Evolutionary conservation across 2,329 filamentous ascomycete genomes (phyloP).

Genomic region (Stylonectria norvegica): DNA sequence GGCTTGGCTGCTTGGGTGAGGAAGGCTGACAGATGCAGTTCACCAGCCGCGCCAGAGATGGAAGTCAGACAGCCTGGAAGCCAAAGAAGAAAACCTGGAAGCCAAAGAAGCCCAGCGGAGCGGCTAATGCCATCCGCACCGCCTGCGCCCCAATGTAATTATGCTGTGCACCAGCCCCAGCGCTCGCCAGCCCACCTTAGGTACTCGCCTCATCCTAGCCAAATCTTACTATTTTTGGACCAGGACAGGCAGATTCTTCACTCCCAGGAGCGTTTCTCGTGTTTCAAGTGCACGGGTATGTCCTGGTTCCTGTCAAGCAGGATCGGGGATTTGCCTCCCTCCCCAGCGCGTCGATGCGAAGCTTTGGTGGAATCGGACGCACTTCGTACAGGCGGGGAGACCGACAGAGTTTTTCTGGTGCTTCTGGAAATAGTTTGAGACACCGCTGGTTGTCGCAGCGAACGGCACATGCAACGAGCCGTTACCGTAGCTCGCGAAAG

Average conservation of each 20-base stretch:
- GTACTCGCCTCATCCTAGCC: conserved; percentile 16
- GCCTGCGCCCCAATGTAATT: conserved; percentile 18
- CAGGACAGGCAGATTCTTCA: conserved; percentile 16
- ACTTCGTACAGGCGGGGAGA: not conserved
- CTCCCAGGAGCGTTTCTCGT: conserved; percentile 3
- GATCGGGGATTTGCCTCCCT: not conserved
- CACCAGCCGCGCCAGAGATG: not conserved
- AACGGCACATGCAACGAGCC: no score
- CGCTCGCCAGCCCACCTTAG: conserved; percentile 15
- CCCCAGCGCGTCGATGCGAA: not conserved
- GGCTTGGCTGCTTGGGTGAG: no score
- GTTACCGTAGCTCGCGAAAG: conserved; percentile 3
- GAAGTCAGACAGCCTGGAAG: no score
- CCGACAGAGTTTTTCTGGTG: not conserved
- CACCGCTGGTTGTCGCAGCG: not conserved
- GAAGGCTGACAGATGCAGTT: conserved; percentile 3
- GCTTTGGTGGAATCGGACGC: not conserved
- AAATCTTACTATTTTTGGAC: conserved; percentile 29
- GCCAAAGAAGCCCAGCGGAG: no score
- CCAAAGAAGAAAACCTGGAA: no score
- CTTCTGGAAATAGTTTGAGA: no score
- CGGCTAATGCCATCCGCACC: conserved; percentile 6
- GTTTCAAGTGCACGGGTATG: conserved; percentile 19
- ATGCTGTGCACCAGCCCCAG: conserved; percentile 11
- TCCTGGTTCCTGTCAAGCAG: not conserved